A percentile compares a stretch with the other conserved stretches of the same genome.
Evolutionary conservation across 495 filamentous ascomycete genomes (phyloP).

Genomic region (Aspergillus nidulans): DNA sequence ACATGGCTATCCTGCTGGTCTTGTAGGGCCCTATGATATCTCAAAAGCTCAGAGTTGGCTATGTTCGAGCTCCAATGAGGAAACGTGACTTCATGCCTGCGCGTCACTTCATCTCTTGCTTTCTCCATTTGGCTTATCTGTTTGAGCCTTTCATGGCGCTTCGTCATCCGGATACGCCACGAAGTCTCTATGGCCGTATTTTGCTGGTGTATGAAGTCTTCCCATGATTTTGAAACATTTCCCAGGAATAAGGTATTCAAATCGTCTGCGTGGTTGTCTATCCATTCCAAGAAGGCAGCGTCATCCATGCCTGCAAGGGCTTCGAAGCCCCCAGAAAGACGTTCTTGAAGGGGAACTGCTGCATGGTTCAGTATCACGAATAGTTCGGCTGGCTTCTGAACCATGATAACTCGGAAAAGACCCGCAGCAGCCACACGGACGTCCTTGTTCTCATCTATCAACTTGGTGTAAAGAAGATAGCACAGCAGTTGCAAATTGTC

Average conservation of each 20-base stretch:
- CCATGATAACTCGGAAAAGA: conserved; percentile 83
- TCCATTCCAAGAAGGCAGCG: conserved; percentile 78
- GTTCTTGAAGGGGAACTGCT: conserved; percentile 60
- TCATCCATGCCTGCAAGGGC: conserved; percentile 84
- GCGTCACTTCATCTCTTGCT: conserved; percentile 62
- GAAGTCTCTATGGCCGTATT: conserved; percentile 72
- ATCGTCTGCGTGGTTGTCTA: conserved; percentile 77
- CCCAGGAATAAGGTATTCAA: conserved; percentile 77
- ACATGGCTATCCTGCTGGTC: conserved; percentile 84
- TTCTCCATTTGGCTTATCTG: conserved; percentile 68
- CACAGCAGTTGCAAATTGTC: conserved; percentile 77
- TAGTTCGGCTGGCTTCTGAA: conserved; percentile 88
- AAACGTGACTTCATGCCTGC: conserved; percentile 76
- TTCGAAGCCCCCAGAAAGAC: conserved; percentile 73
- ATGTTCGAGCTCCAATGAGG: conserved; percentile 93
- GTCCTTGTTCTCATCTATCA: conserved; percentile 58
- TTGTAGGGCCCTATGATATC: conserved; percentile 79
- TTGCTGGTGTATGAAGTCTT: conserved; percentile 73
- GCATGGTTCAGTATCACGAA: conserved; percentile 65
- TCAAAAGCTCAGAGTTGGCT: conserved; percentile 83
- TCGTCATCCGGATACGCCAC: conserved; percentile 59
- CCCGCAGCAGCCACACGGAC: conserved; percentile 76
- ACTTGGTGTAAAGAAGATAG: conserved; percentile 82
- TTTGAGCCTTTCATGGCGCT: conserved; percentile 75
- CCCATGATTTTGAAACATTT: conserved; percentile 74